Percentiles rank a stretch among this genome's conserved stretches.
Conservation (phyloP, 352 stramenopile species). For the Globisporangium cystogenes region DNA sequence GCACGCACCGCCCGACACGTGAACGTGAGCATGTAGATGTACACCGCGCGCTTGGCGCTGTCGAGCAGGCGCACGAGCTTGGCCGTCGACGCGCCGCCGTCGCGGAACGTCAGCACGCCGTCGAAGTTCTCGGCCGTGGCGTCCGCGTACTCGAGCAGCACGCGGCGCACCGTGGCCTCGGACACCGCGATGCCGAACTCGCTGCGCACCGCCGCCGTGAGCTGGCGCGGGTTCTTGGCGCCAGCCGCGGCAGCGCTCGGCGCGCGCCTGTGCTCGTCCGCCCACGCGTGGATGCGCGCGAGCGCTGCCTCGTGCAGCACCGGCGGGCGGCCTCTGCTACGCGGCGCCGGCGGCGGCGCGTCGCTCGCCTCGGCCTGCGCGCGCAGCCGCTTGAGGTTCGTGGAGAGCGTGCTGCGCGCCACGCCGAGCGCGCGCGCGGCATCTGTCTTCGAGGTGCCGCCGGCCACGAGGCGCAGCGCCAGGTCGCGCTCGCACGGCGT, state of each 20-base stretch:
- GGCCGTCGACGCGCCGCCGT: background rate
- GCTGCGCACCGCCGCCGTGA: background rate
- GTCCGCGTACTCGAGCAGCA: constrained; percentile 2
- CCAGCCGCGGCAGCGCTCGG: background rate
- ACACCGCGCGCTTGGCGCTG: background rate
- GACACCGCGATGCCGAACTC: constrained; percentile 1
- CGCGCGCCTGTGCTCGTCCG: background rate
- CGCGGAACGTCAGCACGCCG: background rate
- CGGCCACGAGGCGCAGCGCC: constrained; percentile 1
- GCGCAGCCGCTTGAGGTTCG: constrained; percentile 4
- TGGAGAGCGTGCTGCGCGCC: constrained; percentile 1
- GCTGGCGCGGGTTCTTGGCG: background rate
- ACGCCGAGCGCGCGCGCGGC: constrained; percentile 2
- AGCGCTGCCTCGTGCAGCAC: background rate
- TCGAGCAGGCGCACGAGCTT: background rate
- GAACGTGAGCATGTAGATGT: background rate
- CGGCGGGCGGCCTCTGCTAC: background rate
- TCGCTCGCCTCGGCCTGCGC: background rate
- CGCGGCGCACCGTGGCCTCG: constrained; percentile 3
- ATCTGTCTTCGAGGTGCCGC: constrained; percentile 1
- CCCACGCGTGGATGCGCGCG: constrained; percentile 3
- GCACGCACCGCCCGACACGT: background rate
- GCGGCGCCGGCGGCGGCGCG: background rate
- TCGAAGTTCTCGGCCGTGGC: background rate
- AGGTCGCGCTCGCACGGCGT: constrained; percentile 2